Conservation (phyloP, 129 eudicot genomes). For the Flaveria bidentis region DNA sequence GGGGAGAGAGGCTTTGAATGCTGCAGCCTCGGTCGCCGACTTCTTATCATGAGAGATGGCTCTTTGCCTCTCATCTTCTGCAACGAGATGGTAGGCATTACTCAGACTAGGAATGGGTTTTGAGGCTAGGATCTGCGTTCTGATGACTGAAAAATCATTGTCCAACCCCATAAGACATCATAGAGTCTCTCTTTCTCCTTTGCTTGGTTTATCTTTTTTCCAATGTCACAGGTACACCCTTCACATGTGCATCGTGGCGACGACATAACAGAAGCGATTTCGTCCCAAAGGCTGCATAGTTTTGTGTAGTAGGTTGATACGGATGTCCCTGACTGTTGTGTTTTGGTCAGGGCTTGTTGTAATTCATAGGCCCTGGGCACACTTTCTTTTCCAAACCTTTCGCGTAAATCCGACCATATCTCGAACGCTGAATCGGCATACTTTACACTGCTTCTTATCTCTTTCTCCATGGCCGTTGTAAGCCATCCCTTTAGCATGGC, state of each 20-base stretch:
- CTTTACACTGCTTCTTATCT: neutral
- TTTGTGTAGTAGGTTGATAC: neutral
- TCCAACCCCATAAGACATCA: too few species aligned
- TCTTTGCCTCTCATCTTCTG: too few species aligned
- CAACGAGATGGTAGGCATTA: too few species aligned
- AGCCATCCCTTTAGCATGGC: conserved; percentile 8
- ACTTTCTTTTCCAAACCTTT: conserved; percentile 1
- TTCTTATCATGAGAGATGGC: too few species aligned
- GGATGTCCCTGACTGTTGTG: neutral
- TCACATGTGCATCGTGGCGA: neutral
- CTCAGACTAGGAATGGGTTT: too few species aligned
- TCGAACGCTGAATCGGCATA: neutral
- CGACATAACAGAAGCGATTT: neutral
- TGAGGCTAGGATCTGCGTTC: too few species aligned
- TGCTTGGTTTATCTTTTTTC: neutral
- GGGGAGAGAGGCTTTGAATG: too few species aligned
- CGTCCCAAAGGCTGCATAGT: neutral
- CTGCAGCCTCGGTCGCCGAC: too few species aligned
- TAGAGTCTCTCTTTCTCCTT: neutral
- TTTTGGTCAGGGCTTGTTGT: neutral
- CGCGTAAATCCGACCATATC: neutral
- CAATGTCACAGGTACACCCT: neutral
- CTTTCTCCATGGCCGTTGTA: neutral
- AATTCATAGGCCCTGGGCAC: neutral
- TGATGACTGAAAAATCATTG: too few species aligned